Conservation (phyloP, 371 early-diverging fungal genomes). For the Dentiscutata heterogama region DNA sequence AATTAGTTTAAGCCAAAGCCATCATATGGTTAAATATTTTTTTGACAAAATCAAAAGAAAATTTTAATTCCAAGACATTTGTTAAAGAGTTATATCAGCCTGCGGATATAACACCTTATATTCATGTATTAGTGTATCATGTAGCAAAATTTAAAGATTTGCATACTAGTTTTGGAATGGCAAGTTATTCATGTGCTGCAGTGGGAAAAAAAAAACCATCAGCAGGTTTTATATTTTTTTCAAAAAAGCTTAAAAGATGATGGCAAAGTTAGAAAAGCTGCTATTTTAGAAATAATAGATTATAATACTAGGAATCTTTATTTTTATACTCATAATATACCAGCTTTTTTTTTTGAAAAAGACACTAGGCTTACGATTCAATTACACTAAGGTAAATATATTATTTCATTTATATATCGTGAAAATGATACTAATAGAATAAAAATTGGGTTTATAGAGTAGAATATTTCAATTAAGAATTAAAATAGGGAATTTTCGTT, state of each 20-base stretch:
- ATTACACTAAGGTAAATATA: too few species aligned
- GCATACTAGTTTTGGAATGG: background rate
- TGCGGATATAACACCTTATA: background rate
- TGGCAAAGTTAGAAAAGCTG: background rate
- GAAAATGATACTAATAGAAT: too few species aligned
- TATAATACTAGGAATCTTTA: too few species aligned
- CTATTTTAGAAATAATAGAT: too few species aligned
- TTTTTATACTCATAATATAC: too few species aligned
- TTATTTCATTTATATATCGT: too few species aligned
- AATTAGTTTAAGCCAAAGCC: background rate
- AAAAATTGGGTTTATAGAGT: too few species aligned
- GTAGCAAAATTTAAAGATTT: background rate
- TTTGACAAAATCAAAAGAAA: background rate
- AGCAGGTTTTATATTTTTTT: background rate
- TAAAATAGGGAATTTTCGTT: too few species aligned
- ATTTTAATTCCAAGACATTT: background rate
- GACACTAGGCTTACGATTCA: too few species aligned
- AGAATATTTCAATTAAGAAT: too few species aligned
- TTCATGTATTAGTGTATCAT: slow-evolving; percentile 9
- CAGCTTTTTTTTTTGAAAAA: too few species aligned
- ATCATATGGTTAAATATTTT: background rate
- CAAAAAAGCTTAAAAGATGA: background rate
- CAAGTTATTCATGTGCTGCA: background rate
- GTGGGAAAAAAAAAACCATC: slow-evolving; percentile 14
- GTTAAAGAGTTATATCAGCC: background rate